Evolutionary conservation across 2,329 filamentous ascomycete genomes (phyloP).

Genomic region (Fragosphaeria purpurea): DNA sequence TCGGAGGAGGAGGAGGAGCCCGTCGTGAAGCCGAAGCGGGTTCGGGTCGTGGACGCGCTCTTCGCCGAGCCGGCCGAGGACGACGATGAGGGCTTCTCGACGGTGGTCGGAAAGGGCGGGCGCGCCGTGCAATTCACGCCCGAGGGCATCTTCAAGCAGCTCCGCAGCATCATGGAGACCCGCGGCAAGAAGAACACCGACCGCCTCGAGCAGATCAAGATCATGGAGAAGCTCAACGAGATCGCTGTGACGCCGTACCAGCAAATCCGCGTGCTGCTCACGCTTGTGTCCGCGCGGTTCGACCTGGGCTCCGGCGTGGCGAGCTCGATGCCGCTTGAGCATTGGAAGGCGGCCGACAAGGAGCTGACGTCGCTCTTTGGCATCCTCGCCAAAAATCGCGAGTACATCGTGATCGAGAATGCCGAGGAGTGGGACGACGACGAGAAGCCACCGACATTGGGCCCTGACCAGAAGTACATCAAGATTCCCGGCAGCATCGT

Average conservation of each 20-base stretch:
- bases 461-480: slow-evolving; percentile 67
- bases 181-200: slow-evolving; percentile 99
- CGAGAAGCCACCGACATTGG: slow-evolving; percentile 75
- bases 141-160: slow-evolving; percentile 96
- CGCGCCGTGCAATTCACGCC: slow-evolving; percentile 86
- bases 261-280: slow-evolving; percentile 81
- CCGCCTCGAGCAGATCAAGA: slow-evolving; percentile 83
- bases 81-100: slow-evolving; percentile 80
- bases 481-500: slow-evolving; percentile 89
- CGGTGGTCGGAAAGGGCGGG: slow-evolving; percentile 83
- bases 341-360: slow-evolving; percentile 91
- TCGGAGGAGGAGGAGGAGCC: slow-evolving; percentile 67
- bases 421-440: slow-evolving; percentile 99
- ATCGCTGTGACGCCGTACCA: slow-evolving; percentile 89
- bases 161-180: slow-evolving; percentile 86
- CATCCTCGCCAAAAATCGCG: slow-evolving; percentile 66
- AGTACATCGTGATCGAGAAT: slow-evolving; percentile 79
- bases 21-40: slow-evolving; percentile 41
- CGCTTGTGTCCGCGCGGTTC: slow-evolving; percentile 86
- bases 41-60: slow-evolving; percentile 34
- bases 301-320: slow-evolving; percentile 72
- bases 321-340: slow-evolving; percentile 82
- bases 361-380: slow-evolving; percentile 71
- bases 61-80: slow-evolving; percentile 39
- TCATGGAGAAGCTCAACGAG: slow-evolving; percentile 92